These are phyloP conservation scores for Rhodotorula graminis DNA, from an alignment of 768 basidiomycete genomes.

Conservation along the genomic window DNA sequence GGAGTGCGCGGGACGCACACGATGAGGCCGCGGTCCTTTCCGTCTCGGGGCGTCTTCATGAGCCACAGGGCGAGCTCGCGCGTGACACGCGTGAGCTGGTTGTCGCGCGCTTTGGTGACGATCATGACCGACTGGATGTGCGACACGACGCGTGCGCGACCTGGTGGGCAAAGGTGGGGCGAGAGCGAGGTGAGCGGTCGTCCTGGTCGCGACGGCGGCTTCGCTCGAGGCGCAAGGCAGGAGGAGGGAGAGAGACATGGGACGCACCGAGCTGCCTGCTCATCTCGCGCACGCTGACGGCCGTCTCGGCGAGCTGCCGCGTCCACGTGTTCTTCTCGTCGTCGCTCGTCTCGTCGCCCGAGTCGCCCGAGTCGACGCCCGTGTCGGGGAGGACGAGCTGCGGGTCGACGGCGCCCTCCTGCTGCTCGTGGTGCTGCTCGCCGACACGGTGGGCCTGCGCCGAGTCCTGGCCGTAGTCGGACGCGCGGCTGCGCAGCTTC, in stretches of 20 bases:
- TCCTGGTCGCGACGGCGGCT: too few relatives aligned
- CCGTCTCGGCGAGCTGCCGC: conserved; percentile 89
- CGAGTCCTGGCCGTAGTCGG: background rate
- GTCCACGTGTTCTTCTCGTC: conserved; percentile 62
- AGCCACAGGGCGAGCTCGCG: conserved; percentile 89
- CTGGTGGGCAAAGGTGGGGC: conserved; percentile 49
- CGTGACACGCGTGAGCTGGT: conserved; percentile 89
- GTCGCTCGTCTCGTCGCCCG: conserved; percentile 31
- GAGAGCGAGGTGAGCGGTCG: background rate
- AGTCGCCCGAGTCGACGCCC: background rate
- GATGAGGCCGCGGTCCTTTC: conserved; percentile 64
- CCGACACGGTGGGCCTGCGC: background rate
- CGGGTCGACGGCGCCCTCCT: too few relatives aligned
- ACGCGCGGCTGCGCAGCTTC: background rate
- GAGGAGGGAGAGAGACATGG: background rate
- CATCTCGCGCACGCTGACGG: conserved; percentile 95
- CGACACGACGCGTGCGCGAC: conserved; percentile 82
- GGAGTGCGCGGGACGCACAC: conserved; percentile 56
- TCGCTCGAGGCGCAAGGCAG: too few relatives aligned
- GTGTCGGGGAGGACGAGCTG: conserved; percentile 32
- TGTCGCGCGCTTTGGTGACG: conserved; percentile 96
- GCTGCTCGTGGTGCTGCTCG: background rate
- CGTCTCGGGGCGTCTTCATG: conserved; percentile 75
- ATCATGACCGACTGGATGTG: conserved; percentile 90
- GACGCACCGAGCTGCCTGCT: conserved; percentile 88